These are phyloP conservation scores for Porcisia hertigi DNA, from an alignment of 208 protist species.

Conservation along the genomic window DNA sequence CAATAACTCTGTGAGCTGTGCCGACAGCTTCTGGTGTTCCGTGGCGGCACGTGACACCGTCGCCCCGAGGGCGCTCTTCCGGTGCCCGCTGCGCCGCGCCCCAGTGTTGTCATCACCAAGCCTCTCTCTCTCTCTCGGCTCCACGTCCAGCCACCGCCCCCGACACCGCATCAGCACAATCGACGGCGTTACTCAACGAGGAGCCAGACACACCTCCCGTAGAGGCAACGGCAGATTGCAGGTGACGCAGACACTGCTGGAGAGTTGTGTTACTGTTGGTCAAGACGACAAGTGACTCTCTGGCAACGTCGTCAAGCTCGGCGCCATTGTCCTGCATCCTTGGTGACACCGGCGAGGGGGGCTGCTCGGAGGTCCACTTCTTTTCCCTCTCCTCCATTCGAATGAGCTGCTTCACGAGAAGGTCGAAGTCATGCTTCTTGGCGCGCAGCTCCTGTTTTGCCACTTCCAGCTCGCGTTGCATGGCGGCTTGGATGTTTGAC, in stretches of 20 bases:
- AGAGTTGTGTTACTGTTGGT: conserved; percentile 30
- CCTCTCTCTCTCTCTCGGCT: background rate
- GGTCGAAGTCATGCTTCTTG: conserved; percentile 59
- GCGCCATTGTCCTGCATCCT: conserved; percentile 1
- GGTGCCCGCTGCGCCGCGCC: conserved; percentile 25
- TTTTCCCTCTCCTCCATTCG: conserved; percentile 53
- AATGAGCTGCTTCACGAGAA: conserved; percentile 49
- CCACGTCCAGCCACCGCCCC: background rate
- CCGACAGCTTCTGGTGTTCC: conserved; percentile 28
- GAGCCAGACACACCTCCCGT: conserved; percentile 6
- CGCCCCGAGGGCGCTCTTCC: conserved; percentile 20
- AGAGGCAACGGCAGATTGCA: conserved; percentile 13
- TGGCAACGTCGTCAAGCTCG: conserved; percentile 22
- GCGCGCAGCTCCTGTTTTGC: conserved; percentile 55
- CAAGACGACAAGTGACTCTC: conserved; percentile 22
- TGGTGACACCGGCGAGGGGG: background rate
- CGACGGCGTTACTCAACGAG: background rate
- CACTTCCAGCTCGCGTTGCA: conserved; percentile 48
- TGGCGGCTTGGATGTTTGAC: conserved; percentile 50
- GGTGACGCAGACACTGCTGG: conserved; percentile 30
- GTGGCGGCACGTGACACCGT: conserved; percentile 29
- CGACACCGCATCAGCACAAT: background rate
- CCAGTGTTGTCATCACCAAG: background rate
- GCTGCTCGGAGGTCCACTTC: conserved; percentile 16
- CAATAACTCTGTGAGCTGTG: conserved; percentile 22